Conservation (phyloP, 331 rosid species). For the Quercus lobata region DNA sequence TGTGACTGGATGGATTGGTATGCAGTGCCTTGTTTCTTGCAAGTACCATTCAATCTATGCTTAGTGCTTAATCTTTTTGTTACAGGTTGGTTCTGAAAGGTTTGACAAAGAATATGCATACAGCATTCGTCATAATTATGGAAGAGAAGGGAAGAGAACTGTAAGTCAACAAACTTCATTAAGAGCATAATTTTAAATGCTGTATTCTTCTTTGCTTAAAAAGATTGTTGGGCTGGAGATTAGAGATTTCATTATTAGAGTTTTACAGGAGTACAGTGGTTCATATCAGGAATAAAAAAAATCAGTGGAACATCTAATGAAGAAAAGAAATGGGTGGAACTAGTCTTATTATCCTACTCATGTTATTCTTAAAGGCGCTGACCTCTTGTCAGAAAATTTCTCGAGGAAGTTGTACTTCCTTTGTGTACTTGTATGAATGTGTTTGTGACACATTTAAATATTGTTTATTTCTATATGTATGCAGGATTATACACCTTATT, state of each 20-base stretch:
- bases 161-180: constrained; percentile 46
- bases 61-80: constrained; percentile 23
- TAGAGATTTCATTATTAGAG: not conserved
- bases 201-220: not conserved
- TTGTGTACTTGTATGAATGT: constrained; percentile 12
- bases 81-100: constrained; percentile 88
- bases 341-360: constrained; percentile 9
- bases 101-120: constrained; percentile 92
- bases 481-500: constrained; percentile 90
- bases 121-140: constrained; percentile 83
- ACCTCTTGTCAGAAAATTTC: not conserved
- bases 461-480: constrained; percentile 22
- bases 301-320: not conserved
- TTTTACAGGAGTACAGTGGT: not conserved
- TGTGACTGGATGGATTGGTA: constrained; percentile 8
- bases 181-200: not conserved
- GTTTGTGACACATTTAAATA: constrained; percentile 16
- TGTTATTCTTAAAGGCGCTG: not conserved
- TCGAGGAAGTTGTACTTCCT: not conserved
- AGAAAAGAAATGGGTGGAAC: not conserved
- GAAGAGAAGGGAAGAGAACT: constrained; percentile 89
- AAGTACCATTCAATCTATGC: constrained; percentile 4
- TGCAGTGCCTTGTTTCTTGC: constrained; percentile 16
- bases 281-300: not conserved
- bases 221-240: not conserved